Evolutionary conservation across 2,329 filamentous ascomycete species (phyloP).

Genomic region (Zymoseptoria brevis): DNA sequence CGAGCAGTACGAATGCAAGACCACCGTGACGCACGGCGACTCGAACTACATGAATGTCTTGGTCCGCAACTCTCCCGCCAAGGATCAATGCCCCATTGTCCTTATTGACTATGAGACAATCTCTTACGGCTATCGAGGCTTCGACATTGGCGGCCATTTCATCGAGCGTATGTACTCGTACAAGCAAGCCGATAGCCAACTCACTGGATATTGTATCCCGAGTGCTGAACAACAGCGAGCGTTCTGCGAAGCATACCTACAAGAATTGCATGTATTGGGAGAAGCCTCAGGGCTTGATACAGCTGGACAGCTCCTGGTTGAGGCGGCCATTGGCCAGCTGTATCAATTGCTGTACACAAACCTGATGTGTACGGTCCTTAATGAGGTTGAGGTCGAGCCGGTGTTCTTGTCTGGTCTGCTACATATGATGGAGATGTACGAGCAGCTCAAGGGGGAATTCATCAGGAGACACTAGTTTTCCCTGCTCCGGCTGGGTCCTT

Average conservation of each 20-base stretch:
- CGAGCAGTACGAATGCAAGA: conserved; percentile 1
- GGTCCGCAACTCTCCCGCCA: not conserved
- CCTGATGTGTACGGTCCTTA: conserved; percentile 3
- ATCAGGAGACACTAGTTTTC: too few relatives aligned
- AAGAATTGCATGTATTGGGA: conserved; percentile 1
- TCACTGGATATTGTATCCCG: not conserved
- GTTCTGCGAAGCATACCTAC: conserved; percentile 4
- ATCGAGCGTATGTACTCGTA: conserved; percentile 8
- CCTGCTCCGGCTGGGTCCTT: too few relatives aligned
- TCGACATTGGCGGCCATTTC: conserved; percentile 11
- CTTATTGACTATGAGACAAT: conserved; percentile 9
- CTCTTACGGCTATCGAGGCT: conserved; percentile 7
- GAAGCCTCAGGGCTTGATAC: not conserved
- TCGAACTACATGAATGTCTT: conserved; percentile 6
- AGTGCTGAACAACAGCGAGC: not conserved
- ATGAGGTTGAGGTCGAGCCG: conserved; percentile 1
- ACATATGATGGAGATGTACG: conserved; percentile 5
- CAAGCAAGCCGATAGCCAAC: not conserved
- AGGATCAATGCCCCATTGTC: not conserved
- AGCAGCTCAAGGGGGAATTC: not conserved
- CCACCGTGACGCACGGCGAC: conserved; percentile 1
- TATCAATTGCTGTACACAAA: conserved; percentile 4
- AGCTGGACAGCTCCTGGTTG: conserved; percentile 4
- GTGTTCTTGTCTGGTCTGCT: not conserved
- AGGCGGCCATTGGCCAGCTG: conserved; percentile 2